Conservation (phyloP, 73 alveolate species). For the Tetrahymena malaccensis region DNA sequence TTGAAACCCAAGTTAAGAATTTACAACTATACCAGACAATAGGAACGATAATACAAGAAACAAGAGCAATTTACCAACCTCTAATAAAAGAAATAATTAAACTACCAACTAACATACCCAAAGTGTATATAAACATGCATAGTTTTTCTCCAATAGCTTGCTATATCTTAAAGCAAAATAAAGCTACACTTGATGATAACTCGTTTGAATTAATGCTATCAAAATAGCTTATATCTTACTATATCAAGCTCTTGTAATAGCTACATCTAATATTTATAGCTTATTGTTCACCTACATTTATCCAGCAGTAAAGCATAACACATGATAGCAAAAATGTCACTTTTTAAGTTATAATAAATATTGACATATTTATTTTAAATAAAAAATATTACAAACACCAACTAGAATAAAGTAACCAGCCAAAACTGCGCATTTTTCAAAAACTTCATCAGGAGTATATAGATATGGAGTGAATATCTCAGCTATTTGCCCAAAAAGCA, state of each 20-base stretch:
- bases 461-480: background rate
- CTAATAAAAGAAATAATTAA: background rate
- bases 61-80: background rate
- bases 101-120: background rate
- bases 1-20: background rate
- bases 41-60: background rate
- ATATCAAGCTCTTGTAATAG: background rate
- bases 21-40: background rate
- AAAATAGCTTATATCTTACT: background rate
- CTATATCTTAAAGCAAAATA: background rate
- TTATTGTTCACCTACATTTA: background rate
- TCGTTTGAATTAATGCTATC: background rate
- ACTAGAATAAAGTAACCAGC: background rate
- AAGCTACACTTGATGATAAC: background rate
- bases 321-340: background rate
- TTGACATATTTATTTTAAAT: background rate
- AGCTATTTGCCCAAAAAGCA: background rate
- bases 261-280: background rate
- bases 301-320: background rate
- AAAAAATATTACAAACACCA: background rate
- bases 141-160: background rate
- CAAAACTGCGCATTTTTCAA: background rate
- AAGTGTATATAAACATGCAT: background rate
- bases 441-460: background rate
- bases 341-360: too few species aligned